Evolutionary conservation across 345 rosid species (phyloP).

Genomic region (Firmiana major): DNA sequence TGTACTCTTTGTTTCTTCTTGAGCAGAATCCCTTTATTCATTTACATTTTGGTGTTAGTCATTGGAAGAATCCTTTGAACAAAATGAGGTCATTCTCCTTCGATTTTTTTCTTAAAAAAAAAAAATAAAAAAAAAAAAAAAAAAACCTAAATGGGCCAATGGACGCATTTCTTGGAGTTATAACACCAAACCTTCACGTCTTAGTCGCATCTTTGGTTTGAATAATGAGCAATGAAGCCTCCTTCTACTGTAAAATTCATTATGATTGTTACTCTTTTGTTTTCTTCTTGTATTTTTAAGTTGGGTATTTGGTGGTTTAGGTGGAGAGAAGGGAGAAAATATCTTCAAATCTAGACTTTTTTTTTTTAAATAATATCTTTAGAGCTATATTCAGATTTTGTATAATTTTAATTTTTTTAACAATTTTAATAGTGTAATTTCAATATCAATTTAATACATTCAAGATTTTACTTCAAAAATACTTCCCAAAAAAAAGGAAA

Average conservation of each 20-base stretch:
- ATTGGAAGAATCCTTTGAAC: conserved; percentile 10
- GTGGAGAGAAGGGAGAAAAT: background rate
- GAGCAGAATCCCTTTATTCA: conserved; percentile 14
- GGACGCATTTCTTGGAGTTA: conserved; percentile 6
- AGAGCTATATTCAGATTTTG: too few species aligned
- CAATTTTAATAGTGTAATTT: too few species aligned
- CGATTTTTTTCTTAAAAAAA: too few species aligned
- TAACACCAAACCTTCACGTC: conserved; percentile 28
- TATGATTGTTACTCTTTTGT: conserved; percentile 38
- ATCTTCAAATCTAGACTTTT: too few species aligned
- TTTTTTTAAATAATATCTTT: too few species aligned
- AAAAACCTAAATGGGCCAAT: conserved; percentile 3
- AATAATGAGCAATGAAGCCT: conserved; percentile 7
- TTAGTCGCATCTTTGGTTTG: conserved; percentile 16
- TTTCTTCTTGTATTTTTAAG: conserved; percentile 37
- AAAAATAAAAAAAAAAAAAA: background rate
- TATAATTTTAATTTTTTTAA: too few species aligned
- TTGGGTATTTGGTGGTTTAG: conserved; percentile 40
- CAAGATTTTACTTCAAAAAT: too few species aligned
- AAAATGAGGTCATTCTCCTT: conserved; percentile 3
- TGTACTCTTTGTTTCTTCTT: conserved; percentile 27
- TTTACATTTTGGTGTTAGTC: background rate
- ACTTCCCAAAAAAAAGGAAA: too few species aligned
- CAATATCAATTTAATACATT: too few species aligned
- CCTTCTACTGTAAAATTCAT: conserved; percentile 17